Percentiles rank a stretch among this genome's conserved stretches.
phyloP scores from a whole-genome alignment of 2,329 filamentous ascomycete genomes.

The Neopestalotiopsis clavispora region DNA sequence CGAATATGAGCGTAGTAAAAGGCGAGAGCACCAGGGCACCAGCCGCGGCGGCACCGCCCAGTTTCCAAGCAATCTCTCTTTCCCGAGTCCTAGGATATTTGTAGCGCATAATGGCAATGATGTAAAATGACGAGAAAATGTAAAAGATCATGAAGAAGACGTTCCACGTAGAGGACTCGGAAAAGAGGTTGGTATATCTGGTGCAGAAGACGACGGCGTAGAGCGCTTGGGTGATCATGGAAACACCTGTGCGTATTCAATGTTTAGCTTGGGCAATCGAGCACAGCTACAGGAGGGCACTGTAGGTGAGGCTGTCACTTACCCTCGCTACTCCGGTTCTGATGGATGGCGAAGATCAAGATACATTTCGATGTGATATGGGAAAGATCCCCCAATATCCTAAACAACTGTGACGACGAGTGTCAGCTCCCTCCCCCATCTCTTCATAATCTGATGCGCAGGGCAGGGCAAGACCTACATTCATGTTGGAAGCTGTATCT shows the following conservation, averaged over 20 bases:
- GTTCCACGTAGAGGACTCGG: conserved; percentile 66
- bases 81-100: conserved; percentile 87
- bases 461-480: not conserved
- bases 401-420: conserved; percentile 58
- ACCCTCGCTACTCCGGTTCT: conserved; percentile 86
- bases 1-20: conserved; percentile 73
- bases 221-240: conserved; percentile 86
- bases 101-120: conserved; percentile 85
- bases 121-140: conserved; percentile 82
- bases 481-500: conserved; percentile 2
- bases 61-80: conserved; percentile 90
- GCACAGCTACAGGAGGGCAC: not conserved
- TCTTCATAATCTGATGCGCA: not conserved
- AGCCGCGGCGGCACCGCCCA: conserved; percentile 72
- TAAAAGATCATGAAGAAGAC: conserved; percentile 89
- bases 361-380: conserved; percentile 89
- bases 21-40: conserved; percentile 73
- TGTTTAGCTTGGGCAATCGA: not conserved
- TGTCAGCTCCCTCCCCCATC: not conserved
- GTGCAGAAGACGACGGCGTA: conserved; percentile 87
- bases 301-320: conserved; percentile 22
- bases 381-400: conserved; percentile 81
- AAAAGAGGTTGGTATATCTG: conserved; percentile 85
- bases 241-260: conserved; percentile 66
- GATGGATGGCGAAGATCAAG: conserved; percentile 87